These are phyloP conservation scores for Naganishia cerealis DNA, from an alignment of 1,284 basidiomycete species.

Conservation along the genomic window DNA sequence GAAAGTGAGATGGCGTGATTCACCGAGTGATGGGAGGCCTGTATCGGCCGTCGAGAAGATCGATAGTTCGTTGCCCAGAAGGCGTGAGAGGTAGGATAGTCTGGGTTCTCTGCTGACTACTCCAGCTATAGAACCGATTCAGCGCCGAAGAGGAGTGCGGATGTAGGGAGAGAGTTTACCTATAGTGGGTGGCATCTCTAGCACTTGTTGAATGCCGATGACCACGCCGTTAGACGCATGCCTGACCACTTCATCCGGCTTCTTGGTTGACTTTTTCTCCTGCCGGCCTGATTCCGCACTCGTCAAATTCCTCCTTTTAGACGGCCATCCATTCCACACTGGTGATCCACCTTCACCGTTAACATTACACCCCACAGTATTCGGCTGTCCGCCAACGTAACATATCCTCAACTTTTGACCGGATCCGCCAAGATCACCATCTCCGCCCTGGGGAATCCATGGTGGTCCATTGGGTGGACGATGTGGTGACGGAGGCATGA, in stretches of 20 bases:
- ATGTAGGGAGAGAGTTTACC: conserved; percentile 56
- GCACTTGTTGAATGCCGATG: conserved; percentile 70
- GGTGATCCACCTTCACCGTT: conserved; percentile 60
- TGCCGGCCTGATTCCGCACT: not conserved
- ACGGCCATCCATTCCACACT: conserved; percentile 25
- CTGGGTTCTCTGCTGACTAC: conserved; percentile 63
- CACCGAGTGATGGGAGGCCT: conserved; percentile 22
- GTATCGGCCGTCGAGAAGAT: not conserved
- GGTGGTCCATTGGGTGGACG: conserved; percentile 74
- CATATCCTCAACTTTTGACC: conserved; percentile 76
- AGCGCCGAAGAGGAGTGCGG: not conserved
- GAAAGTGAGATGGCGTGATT: conserved; percentile 68
- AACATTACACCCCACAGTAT: conserved; percentile 40
- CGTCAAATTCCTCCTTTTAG: not conserved
- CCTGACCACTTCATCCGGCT: conserved; percentile 48
- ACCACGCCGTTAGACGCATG: conserved; percentile 74
- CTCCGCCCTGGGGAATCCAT: conserved; percentile 75
- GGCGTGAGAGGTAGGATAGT: conserved; percentile 65
- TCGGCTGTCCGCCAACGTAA: conserved; percentile 49
- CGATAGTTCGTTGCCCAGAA: conserved; percentile 35
- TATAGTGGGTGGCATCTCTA: conserved; percentile 73
- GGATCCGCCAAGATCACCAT: conserved; percentile 67
- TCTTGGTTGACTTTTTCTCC: not conserved
- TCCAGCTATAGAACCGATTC: conserved; percentile 55
- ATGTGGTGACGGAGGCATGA: conserved; percentile 58